Evolutionary conservation across 208 protist genomes (phyloP).

Genomic region (Strigomonas galati): DNA sequence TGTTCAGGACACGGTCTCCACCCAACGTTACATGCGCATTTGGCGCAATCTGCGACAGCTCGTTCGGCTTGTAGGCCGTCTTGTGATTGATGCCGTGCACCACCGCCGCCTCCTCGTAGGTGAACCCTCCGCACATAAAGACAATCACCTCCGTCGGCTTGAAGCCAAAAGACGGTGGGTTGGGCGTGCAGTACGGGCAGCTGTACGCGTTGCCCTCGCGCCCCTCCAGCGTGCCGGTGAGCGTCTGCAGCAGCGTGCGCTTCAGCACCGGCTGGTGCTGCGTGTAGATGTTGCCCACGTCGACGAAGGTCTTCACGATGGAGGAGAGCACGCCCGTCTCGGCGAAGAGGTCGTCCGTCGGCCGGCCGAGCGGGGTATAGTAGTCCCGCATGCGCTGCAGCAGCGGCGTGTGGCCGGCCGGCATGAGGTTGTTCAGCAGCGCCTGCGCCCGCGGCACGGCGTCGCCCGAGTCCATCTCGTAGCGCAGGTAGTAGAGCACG

Average conservation of each 20-base stretch:
- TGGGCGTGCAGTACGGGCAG: constrained; percentile 45
- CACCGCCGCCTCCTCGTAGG: constrained; percentile 78
- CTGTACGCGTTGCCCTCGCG: constrained; percentile 30
- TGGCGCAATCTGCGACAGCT: constrained; percentile 31
- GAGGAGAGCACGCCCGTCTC: constrained; percentile 83
- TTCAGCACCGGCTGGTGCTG: constrained; percentile 94
- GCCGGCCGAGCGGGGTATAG: constrained; percentile 35
- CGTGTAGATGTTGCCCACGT: constrained; percentile 97
- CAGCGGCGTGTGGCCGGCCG: constrained; percentile 28
- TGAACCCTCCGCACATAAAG: constrained; percentile 88
- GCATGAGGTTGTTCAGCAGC: constrained; percentile 3
- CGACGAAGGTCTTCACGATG: constrained; percentile 74
- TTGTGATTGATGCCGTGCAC: constrained; percentile 63
- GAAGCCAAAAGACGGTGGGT: constrained; percentile 28
- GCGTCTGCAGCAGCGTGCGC: constrained; percentile 74
- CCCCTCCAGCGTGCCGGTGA: constrained; percentile 48
- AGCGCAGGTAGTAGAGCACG: constrained; percentile 79
- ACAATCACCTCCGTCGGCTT: constrained; percentile 66
- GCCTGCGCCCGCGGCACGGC: constrained; percentile 13
- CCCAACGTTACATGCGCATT: constrained; percentile 43
- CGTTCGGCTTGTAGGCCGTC: constrained; percentile 52
- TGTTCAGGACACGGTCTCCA: constrained; percentile 59
- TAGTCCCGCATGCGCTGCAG: constrained; percentile 64
- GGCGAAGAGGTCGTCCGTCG: constrained; percentile 86
- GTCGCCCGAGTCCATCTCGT: constrained; percentile 45